Evolutionary conservation across 2,329 filamentous ascomycete species (phyloP).

Genomic region (Chaetomiaceae sp.): DNA sequence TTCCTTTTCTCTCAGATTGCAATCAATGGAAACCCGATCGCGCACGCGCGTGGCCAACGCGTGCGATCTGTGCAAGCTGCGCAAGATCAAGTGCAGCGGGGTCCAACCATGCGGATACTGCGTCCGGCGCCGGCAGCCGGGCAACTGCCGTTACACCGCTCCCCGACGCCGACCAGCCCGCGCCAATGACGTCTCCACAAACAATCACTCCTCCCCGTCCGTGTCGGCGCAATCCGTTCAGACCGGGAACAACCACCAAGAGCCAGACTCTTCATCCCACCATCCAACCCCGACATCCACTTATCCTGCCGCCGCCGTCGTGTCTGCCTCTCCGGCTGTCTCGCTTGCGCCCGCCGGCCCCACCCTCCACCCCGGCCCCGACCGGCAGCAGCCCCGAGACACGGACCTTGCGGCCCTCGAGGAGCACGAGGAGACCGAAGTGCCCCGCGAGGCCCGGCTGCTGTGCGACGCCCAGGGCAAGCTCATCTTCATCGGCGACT

Average conservation of each 20-base stretch:
- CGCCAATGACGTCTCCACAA: constrained; percentile 6
- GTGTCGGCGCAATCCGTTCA: constrained; percentile 2
- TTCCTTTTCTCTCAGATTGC: not conserved
- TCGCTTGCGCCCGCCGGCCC: not conserved
- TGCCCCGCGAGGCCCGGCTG: constrained; percentile 49
- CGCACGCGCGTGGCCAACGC: constrained; percentile 45
- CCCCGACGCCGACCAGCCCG: constrained; percentile 36
- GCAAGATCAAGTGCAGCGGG: constrained; percentile 54
- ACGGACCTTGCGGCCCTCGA: constrained; percentile 6
- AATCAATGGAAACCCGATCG: constrained; percentile 21
- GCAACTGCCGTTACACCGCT: constrained; percentile 46
- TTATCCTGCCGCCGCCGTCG: not conserved
- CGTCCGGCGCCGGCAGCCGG: constrained; percentile 38
- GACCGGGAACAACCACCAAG: not conserved
- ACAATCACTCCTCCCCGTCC: not conserved
- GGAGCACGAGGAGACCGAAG: constrained; percentile 47
- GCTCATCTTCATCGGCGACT: constrained; percentile 53
- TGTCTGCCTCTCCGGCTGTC: not conserved
- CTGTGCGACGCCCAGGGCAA: constrained; percentile 51
- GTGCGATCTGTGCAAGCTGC: constrained; percentile 51
- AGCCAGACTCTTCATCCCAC: not conserved
- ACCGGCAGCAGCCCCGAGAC: not conserved
- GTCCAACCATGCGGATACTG: constrained; percentile 51
- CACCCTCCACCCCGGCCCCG: not conserved
- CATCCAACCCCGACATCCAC: not conserved